Evolutionary conservation across 2,329 filamentous ascomycete species (phyloP), one percentile per base, ranked within the genome.

Genomic region (Colletotrichum destructivum): DNA sequence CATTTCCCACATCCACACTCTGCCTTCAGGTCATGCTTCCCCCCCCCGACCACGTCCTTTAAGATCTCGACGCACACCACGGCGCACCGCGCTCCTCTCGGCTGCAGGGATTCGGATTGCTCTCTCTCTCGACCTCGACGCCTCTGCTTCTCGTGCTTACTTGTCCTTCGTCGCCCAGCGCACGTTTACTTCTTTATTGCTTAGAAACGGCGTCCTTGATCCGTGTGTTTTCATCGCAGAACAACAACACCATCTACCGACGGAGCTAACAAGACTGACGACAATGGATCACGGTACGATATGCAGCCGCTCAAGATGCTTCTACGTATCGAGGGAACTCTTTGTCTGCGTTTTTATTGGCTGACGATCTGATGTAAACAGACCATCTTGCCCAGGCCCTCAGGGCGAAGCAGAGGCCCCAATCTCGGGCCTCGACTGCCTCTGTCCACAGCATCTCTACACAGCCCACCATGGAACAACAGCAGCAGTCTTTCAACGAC

Each of bases 351-450:
- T 74, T 77, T 38, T 77, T 78, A 52, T 73, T 75, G 74, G 76
- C 78, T 77, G 76, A 62, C 64, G 31, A 56, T 56, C n/a, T 13
- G 21, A 59, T 73, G 64, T 66, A 72, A 59, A 69, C 63, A 79
- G 81, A 84, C 69, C 73, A 77, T 59, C 75, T 79, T 69, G 76
- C 78, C 71, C 81, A 83, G 60, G 31, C 67, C 60, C 62, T 66
- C 73, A 84, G 86, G 76, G 80, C 84, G 57, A 83, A 84, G 76
- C 87, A 86, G 78, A 85, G 88, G 73, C 83, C 88, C 46, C 83
- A 85, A 69, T 90, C 88, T 61, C 84, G 86, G 76, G 88, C 85
- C 63, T 90, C 88, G 42, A 90, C 88, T 38, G 85, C 87, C 26
- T 90, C 88, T 15, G 84, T 88, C 63, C 88, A 88, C 75, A 89